Conservation (phyloP, 1,284 basidiomycete species). For the Leccinum fallax region DNA sequence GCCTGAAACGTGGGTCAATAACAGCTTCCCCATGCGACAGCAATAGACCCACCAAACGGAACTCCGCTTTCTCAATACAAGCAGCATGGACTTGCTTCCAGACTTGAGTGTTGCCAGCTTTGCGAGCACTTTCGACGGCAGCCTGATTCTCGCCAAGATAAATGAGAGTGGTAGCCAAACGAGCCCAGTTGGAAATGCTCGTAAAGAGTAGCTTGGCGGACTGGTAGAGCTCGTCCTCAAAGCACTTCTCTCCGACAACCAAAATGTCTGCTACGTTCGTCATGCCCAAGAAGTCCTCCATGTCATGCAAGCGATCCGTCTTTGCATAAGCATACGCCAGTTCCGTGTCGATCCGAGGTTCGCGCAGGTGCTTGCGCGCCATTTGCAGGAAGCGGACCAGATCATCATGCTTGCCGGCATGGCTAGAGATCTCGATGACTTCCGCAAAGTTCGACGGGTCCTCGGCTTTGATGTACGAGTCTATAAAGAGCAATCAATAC, state of each 20-base stretch:
- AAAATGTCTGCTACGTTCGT: slow-evolving; percentile 98
- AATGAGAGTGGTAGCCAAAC: slow-evolving; percentile 96
- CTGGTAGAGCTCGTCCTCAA: slow-evolving; percentile 98
- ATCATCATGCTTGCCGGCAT: slow-evolving; percentile 98
- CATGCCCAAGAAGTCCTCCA: slow-evolving; percentile 99
- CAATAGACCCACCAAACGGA: slow-evolving; percentile 67
- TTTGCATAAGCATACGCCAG: slow-evolving; percentile 96
- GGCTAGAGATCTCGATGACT: slow-evolving; percentile 96
- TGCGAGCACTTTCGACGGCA: slow-evolving; percentile 97
- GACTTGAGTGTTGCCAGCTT: slow-evolving; percentile 99
- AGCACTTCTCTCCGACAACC: slow-evolving; percentile 98
- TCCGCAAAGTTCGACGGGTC: slow-evolving; percentile 96
- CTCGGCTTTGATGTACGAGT: slow-evolving; percentile 99
- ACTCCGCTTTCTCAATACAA: slow-evolving; percentile 96
- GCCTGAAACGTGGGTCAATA: slow-evolving; percentile 49
- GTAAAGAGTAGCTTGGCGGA: slow-evolving; percentile 95
- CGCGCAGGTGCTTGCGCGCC: slow-evolving; percentile 97
- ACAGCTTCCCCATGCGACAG: neutral
- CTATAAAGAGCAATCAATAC: slow-evolving; percentile 41
- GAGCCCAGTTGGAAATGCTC: slow-evolving; percentile 98
- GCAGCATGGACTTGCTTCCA: slow-evolving; percentile 99
- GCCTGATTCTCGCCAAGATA: slow-evolving; percentile 98
- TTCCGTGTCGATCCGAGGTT: slow-evolving; percentile 98
- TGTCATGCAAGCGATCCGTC: slow-evolving; percentile 95
- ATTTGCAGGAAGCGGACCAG: slow-evolving; percentile 98